Percentiles rank a stretch among this genome's conserved stretches.
Conservation (phyloP, 805 yeast genomes). For the Candida boidinii region DNA sequence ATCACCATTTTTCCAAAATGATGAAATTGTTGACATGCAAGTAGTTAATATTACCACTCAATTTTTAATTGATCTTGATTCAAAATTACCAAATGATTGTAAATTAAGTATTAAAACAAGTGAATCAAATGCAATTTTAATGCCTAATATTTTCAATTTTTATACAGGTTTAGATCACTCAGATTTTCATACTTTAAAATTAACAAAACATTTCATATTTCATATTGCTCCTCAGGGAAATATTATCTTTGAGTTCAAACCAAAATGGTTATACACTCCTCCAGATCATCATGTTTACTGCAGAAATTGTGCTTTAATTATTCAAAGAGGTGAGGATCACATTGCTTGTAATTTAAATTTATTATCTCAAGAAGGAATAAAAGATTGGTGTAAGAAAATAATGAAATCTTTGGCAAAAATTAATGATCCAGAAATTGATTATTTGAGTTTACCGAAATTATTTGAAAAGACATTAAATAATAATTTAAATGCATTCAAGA, state of each 20-base stretch:
- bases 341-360: slow-evolving; percentile 35
- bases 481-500: slow-evolving; percentile 8
- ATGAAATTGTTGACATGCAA: slow-evolving; percentile 11
- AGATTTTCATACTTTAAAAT: slow-evolving; percentile 3
- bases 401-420: too few species aligned
- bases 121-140: slow-evolving; percentile 17
- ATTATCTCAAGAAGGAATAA: slow-evolving; percentile 21
- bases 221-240: slow-evolving; percentile 4
- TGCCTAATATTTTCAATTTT: slow-evolving; percentile 22
- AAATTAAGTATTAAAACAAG: slow-evolving; percentile 3
- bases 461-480: too few species aligned
- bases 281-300: slow-evolving; percentile 24
- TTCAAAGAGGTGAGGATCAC: slow-evolving; percentile 19
- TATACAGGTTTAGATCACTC: not conserved
- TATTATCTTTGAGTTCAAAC: slow-evolving; percentile 35
- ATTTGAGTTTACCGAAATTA: too few species aligned
- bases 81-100: not conserved
- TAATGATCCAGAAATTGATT: too few species aligned
- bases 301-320: slow-evolving; percentile 36
- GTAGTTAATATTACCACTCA: slow-evolving; percentile 4
- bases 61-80: slow-evolving; percentile 1
- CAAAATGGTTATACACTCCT: slow-evolving; percentile 42
- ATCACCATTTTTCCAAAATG: not conserved
- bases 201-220: slow-evolving; percentile 20
- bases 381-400: slow-evolving; percentile 26